These are phyloP conservation scores for Neurospora hispaniola DNA, from an alignment of 495 filamentous ascomycete genomes.

Conservation along the genomic window DNA sequence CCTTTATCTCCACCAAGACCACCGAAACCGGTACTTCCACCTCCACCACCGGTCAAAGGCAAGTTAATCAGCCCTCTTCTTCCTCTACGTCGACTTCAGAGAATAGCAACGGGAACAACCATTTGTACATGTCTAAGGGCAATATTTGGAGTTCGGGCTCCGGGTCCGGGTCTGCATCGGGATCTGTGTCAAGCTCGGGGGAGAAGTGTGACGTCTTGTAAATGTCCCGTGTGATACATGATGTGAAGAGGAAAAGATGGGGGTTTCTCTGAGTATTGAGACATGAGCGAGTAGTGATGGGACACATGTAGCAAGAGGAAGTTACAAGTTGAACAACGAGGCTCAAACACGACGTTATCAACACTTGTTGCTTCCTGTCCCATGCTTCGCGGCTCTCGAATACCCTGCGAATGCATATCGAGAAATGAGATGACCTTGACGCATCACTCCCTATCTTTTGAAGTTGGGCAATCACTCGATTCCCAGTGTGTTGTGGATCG, in stretches of 20 bases:
- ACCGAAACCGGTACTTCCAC: neutral
- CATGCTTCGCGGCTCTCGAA: neutral
- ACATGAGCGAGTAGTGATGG: neutral
- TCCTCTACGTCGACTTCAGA: neutral
- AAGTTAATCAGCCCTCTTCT: neutral
- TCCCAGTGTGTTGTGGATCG: rapidly evolving
- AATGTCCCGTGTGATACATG: rapidly evolving
- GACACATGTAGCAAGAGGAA: neutral
- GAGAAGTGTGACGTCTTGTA: neutral
- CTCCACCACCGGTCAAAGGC: neutral
- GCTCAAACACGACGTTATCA: neutral
- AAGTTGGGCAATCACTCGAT: neutral
- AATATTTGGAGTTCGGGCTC: neutral
- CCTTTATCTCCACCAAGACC: neutral
- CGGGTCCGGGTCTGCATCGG: too few relatives aligned
- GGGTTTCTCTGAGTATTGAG: rapidly evolving
- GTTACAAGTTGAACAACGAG: neutral
- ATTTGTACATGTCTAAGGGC: neutral
- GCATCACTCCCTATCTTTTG: neutral
- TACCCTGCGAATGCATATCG: neutral
- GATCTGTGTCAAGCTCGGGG: neutral
- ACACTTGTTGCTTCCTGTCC: neutral
- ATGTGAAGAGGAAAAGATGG: neutral
- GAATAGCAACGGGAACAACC: neutral
- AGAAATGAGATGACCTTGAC: neutral